Evolutionary conservation across 306 rosid genomes (phyloP).

Genomic region (Trichosanthes cucumerina): DNA sequence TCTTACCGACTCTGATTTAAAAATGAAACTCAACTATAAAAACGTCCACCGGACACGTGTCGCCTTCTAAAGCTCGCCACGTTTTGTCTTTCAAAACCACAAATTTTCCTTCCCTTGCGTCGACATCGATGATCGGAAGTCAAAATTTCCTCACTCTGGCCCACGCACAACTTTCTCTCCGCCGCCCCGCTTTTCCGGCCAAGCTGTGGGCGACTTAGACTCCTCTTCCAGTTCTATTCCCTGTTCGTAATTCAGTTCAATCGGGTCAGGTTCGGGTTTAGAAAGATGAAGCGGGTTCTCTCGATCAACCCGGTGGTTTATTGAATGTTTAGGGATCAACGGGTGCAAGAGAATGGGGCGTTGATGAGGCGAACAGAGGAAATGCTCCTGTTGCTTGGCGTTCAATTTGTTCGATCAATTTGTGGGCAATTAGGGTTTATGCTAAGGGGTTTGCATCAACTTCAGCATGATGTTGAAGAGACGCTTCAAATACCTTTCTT

Average conservation of each 20-base stretch:
- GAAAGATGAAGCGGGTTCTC: constrained; percentile 26
- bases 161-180: constrained; percentile 6
- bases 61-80: constrained; percentile 13
- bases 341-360: constrained; percentile 84
- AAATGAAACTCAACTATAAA: neutral
- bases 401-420: constrained; percentile 77
- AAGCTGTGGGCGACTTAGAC: neutral
- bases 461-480: constrained; percentile 34
- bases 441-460: constrained; percentile 61
- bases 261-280: constrained; percentile 46
- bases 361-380: constrained; percentile 56
- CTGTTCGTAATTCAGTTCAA: constrained; percentile 13
- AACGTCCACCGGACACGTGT: constrained; percentile 13
- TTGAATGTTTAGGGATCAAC: constrained; percentile 97
- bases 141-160: constrained; percentile 2
- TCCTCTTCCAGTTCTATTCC: neutral
- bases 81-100: constrained; percentile 42
- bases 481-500: constrained; percentile 60
- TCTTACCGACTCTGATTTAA: neutral
- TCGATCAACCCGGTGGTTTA: constrained; percentile 48
- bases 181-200: constrained; percentile 11
- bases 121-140: neutral
- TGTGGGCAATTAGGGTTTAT: constrained; percentile 78
- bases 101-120: neutral
- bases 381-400: constrained; percentile 64